A percentile compares a stretch with the other conserved stretches of the same genome.
phyloP scores from a whole-genome alignment of 805 yeast species.

The Saturnispora kantuleensis region DNA sequence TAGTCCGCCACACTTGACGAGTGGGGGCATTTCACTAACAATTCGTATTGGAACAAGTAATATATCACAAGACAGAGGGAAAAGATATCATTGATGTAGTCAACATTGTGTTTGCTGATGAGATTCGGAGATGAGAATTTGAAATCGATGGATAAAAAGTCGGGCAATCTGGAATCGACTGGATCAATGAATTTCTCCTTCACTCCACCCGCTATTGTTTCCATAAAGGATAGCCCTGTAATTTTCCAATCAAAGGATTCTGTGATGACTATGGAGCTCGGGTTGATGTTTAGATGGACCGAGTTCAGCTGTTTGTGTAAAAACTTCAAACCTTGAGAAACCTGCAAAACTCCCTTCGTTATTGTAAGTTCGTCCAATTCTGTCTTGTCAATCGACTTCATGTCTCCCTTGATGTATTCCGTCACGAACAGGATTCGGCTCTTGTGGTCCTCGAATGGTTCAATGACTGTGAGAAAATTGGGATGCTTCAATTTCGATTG shows the following conservation, averaged over 20 bases:
- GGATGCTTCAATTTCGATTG: constrained; percentile 86
- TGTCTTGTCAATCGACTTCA: constrained; percentile 26
- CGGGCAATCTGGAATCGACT: constrained; percentile 66
- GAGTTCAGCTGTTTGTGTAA: constrained; percentile 67
- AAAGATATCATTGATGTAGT: constrained; percentile 70
- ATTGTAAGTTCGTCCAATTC: constrained; percentile 63
- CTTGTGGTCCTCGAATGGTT: constrained; percentile 83
- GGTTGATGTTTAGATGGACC: constrained; percentile 72
- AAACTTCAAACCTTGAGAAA: constrained; percentile 71
- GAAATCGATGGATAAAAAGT: constrained; percentile 57
- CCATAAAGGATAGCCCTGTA: constrained; percentile 60
- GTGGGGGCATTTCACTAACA: constrained; percentile 33
- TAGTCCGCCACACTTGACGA: constrained; percentile 38
- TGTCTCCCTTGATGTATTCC: constrained; percentile 49
- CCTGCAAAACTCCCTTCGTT: constrained; percentile 69
- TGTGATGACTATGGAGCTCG: constrained; percentile 66
- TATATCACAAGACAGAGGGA: constrained; percentile 71
- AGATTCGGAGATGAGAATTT: constrained; percentile 83
- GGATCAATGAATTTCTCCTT: constrained; percentile 60
- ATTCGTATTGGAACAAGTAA: constrained; percentile 47
- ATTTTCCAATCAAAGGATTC: constrained; percentile 91
- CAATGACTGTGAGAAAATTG: constrained; percentile 68
- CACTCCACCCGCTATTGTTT: constrained; percentile 32
- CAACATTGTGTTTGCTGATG: constrained; percentile 51
- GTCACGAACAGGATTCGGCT: constrained; percentile 72